These are phyloP conservation scores for Pythium sukuiense DNA, from an alignment of 352 stramenopile genomes.

Conservation along the genomic window DNA sequence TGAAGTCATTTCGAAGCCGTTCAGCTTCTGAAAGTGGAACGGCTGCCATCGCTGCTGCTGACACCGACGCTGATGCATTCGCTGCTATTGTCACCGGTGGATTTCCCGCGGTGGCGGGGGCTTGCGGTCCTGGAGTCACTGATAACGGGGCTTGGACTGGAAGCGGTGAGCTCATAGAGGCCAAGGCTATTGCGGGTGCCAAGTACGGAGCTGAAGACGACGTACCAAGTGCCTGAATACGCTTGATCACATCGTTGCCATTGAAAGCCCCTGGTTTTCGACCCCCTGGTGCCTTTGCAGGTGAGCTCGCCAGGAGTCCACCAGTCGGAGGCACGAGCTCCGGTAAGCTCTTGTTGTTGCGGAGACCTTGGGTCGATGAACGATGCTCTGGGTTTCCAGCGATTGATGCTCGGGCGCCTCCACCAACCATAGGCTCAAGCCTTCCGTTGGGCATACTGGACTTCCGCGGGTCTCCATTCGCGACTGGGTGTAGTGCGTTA, in stretches of 20 bases:
- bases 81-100: background rate
- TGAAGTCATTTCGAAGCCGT: constrained; percentile 72
- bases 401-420: background rate
- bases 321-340: constrained; percentile 30
- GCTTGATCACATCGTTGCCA: constrained; percentile 48
- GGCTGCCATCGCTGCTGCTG: background rate
- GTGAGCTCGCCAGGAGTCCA: background rate
- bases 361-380: constrained; percentile 10
- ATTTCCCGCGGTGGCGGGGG: background rate
- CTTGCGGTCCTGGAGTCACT: background rate
- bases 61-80: background rate
- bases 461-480: background rate
- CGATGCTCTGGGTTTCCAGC: background rate
- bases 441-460: constrained; percentile 1
- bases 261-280: constrained; percentile 29
- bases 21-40: constrained; percentile 40
- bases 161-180: constrained; percentile 6
- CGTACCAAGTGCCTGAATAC: constrained; percentile 51
- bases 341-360: constrained; percentile 36
- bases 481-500: constrained; percentile 19
- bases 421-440: constrained; percentile 3
- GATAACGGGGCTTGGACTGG: background rate
- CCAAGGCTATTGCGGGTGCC: constrained; percentile 5
- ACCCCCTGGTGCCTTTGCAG: background rate
- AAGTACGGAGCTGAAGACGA: constrained; percentile 39